Percentiles rank a stretch among this genome's conserved stretches.
Evolutionary conservation across 2,329 filamentous ascomycete species (phyloP).

Genomic region (Beauveria bassiana): DNA sequence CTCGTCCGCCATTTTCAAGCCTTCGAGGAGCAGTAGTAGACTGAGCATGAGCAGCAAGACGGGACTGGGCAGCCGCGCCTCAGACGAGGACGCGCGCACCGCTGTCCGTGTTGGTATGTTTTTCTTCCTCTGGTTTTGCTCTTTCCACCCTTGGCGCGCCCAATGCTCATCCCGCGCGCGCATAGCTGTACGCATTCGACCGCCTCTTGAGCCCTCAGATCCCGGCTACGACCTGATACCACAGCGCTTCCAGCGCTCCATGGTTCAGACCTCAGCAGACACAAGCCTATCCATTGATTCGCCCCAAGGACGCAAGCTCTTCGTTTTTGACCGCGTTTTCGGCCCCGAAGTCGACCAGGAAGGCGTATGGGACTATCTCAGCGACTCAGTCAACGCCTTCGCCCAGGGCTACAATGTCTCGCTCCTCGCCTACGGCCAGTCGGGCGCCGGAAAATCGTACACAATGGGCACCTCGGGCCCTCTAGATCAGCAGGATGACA

Average conservation of each 20-base stretch:
- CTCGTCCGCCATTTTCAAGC: conserved; percentile 71
- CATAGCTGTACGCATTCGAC: conserved; percentile 84
- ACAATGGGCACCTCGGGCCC: conserved; percentile 97
- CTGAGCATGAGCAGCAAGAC: conserved; percentile 77
- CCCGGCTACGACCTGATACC: conserved; percentile 93
- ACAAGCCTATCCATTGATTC: conserved; percentile 86
- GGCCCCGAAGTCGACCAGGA: conserved; percentile 75
- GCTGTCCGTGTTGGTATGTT: conserved; percentile 93
- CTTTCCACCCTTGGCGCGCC: background rate
- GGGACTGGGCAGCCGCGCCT: conserved; percentile 69
- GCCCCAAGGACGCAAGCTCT: conserved; percentile 85
- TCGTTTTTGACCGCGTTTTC: conserved; percentile 95
- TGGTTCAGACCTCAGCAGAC: conserved; percentile 79
- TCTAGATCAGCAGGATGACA: conserved; percentile 60
- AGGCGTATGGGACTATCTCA: conserved; percentile 88
- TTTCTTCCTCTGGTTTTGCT: background rate
- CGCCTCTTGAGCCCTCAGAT: conserved; percentile 72
- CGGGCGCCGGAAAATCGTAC: conserved; percentile 94
- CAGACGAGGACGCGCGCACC: conserved; percentile 83
- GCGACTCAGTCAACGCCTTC: conserved; percentile 83
- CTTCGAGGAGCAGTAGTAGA: conserved; percentile 72
- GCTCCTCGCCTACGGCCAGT: conserved; percentile 92
- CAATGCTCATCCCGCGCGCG: background rate
- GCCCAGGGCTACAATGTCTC: conserved; percentile 98
- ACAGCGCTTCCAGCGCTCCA: conserved; percentile 86